phyloP scores from a whole-genome alignment of 805 yeast genomes.

The Metschnikowia koreensis region DNA sequence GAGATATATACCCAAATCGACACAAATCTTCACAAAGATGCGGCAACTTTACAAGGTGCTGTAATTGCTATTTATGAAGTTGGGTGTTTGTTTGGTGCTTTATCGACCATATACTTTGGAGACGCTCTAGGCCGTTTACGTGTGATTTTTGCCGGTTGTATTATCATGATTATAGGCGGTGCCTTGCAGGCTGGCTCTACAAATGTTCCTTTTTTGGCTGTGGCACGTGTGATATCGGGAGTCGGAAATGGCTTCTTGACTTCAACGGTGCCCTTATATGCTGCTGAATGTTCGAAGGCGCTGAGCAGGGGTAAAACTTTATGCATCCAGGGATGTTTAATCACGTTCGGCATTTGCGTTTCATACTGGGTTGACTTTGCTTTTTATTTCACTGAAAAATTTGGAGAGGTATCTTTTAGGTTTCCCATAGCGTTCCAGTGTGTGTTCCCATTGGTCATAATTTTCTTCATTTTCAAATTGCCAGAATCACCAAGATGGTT shows the following conservation, averaged over 20 bases:
- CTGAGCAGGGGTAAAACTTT: slow-evolving; percentile 29
- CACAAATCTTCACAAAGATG: slow-evolving; percentile 9
- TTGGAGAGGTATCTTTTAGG: slow-evolving; percentile 29
- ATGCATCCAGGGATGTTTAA: slow-evolving; percentile 31
- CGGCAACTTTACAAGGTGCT: slow-evolving; percentile 22
- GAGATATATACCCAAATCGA: slow-evolving; percentile 21
- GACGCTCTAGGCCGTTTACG: slow-evolving; percentile 23
- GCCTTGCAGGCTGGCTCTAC: slow-evolving; percentile 24
- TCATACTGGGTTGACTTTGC: slow-evolving; percentile 39
- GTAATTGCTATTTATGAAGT: slow-evolving; percentile 24
- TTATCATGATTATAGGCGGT: slow-evolving; percentile 24
- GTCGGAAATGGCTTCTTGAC: slow-evolving; percentile 36
- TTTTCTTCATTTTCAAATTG: slow-evolving; percentile 20
- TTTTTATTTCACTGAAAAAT: slow-evolving; percentile 28
- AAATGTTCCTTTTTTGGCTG: slow-evolving; percentile 26
- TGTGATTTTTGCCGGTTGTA: slow-evolving; percentile 21
- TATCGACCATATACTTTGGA: slow-evolving; percentile 23
- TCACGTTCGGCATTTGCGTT: slow-evolving; percentile 27
- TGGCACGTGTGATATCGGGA: slow-evolving; percentile 34
- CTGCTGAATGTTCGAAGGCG: slow-evolving; percentile 36
- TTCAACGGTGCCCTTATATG: slow-evolving; percentile 38
- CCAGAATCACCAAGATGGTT: slow-evolving; percentile 50
- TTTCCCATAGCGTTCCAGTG: slow-evolving; percentile 34
- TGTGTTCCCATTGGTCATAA: slow-evolving; percentile 20
- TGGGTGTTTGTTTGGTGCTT: slow-evolving; percentile 22